phyloP scores from a whole-genome alignment of 768 basidiomycete species.

The Candolleomyces eurysporus region DNA sequence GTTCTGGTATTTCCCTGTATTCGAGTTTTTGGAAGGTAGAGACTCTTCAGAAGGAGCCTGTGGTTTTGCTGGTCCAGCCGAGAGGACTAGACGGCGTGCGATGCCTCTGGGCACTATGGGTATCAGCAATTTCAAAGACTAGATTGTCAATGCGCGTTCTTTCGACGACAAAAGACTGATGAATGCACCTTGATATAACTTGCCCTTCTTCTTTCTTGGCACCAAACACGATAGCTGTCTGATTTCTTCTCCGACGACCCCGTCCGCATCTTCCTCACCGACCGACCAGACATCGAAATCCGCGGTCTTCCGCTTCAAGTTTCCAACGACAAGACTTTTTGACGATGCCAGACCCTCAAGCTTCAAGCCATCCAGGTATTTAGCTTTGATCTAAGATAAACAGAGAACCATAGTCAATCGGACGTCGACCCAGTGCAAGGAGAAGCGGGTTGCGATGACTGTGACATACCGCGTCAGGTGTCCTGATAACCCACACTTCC shows the following conservation, averaged over 20 bases:
- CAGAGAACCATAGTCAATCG: neutral
- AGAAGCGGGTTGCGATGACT: too few relatives aligned
- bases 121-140: neutral
- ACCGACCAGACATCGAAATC: slow-evolving; percentile 69
- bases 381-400: slow-evolving; percentile 56
- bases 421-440: neutral
- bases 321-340: slow-evolving; percentile 42
- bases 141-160: neutral
- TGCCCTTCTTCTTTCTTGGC: slow-evolving; percentile 60
- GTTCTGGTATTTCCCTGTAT: slow-evolving; percentile 36
- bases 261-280: slow-evolving; percentile 35
- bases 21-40: slow-evolving; percentile 13
- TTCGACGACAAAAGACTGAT: neutral
- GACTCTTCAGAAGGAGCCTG: slow-evolving; percentile 25
- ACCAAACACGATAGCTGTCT: slow-evolving; percentile 59
- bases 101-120: slow-evolving; percentile 57
- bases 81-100: slow-evolving; percentile 55
- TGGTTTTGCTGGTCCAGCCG: slow-evolving; percentile 45
- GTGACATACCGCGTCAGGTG: slow-evolving; percentile 60
- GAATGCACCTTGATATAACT: slow-evolving; percentile 52
- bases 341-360: slow-evolving; percentile 40
- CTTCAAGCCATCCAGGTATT: slow-evolving; percentile 53
- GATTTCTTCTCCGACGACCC: slow-evolving; percentile 61
- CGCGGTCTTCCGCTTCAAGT: slow-evolving; percentile 49
- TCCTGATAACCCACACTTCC: slow-evolving; percentile 71